Conservation (phyloP, 345 rosid genomes). For the Viola odorata region DNA sequence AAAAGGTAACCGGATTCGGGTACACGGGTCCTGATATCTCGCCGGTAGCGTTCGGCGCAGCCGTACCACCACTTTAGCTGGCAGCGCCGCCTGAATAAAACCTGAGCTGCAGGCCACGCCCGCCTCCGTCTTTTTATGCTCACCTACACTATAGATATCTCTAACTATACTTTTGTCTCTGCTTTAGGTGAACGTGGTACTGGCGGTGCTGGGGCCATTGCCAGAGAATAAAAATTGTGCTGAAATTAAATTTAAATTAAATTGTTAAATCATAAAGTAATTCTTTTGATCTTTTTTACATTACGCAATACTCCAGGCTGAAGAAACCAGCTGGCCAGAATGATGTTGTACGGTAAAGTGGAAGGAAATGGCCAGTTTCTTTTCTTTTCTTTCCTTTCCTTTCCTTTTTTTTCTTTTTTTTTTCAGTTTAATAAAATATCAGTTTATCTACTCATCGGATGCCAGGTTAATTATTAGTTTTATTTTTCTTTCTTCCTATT, state of each 20-base stretch:
- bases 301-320: not conserved
- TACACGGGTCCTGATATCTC: slow-evolving; percentile 8
- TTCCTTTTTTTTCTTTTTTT: too few species aligned
- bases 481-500: too few species aligned
- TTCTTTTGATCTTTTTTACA: not conserved
- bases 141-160: not conserved
- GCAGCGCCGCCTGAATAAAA: slow-evolving; percentile 21
- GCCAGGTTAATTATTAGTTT: too few species aligned
- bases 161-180: slow-evolving; percentile 3
- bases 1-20: too few species aligned
- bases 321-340: not conserved
- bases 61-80: slow-evolving; percentile 4
- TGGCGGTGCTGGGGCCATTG: too few species aligned
- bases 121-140: not conserved
- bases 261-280: too few species aligned
- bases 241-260: too few species aligned
- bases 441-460: too few species aligned
- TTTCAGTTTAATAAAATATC: too few species aligned
- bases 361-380: not conserved
- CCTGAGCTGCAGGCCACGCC: slow-evolving; percentile 21
- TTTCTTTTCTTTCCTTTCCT: too few species aligned
- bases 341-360: not conserved
- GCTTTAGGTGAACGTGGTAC: slow-evolving; percentile 11
- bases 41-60: slow-evolving; percentile 10
- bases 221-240: too few species aligned